phyloP scores from a whole-genome alignment of 2,329 filamentous ascomycete species.

The Neofusicoccum sp. region DNA sequence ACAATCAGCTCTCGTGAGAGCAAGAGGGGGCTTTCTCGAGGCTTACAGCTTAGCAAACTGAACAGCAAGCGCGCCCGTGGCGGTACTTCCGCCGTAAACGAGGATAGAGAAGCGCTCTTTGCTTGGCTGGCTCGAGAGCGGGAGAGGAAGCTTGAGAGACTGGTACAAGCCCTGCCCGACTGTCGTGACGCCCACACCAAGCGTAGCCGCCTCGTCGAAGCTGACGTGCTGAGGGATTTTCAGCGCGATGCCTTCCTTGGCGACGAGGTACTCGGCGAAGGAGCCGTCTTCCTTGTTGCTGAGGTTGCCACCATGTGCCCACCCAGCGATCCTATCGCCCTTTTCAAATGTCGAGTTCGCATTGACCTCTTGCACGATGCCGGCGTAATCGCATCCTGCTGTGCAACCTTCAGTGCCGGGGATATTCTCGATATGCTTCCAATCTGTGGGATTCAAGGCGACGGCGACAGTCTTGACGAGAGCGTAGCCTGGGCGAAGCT shows the following conservation, averaged over 20 bases:
- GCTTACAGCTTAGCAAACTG: slow-evolving; percentile 40
- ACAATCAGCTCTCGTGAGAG: too few species aligned
- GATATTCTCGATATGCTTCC: slow-evolving; percentile 45
- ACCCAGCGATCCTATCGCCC: slow-evolving; percentile 55
- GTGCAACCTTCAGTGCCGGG: slow-evolving; percentile 38
- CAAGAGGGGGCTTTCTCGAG: background rate
- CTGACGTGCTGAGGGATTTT: slow-evolving; percentile 49
- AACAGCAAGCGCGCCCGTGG: slow-evolving; percentile 51
- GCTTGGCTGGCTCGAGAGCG: slow-evolving; percentile 43
- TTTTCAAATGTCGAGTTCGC: slow-evolving; percentile 45
- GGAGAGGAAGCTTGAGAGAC: slow-evolving; percentile 35
- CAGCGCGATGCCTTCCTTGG: slow-evolving; percentile 50
- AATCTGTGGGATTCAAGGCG: slow-evolving; percentile 54
- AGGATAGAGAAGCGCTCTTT: slow-evolving; percentile 42
- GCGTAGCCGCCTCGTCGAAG: slow-evolving; percentile 53
- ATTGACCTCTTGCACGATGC: slow-evolving; percentile 53
- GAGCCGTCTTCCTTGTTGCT: slow-evolving; percentile 49
- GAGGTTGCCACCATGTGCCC: slow-evolving; percentile 45
- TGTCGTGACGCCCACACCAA: slow-evolving; percentile 53
- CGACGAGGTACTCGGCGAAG: slow-evolving; percentile 55
- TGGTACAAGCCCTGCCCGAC: slow-evolving; percentile 51
- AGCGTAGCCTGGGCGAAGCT: slow-evolving; percentile 16
- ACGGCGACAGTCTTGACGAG: slow-evolving; percentile 32
- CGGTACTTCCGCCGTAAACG: slow-evolving; percentile 53
- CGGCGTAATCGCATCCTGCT: slow-evolving; percentile 54